Percentiles rank a stretch among this genome's conserved stretches.
These are phyloP conservation scores for Apiospora aurea DNA, from an alignment of 2,329 filamentous ascomycete genomes.

Conservation along the genomic window DNA sequence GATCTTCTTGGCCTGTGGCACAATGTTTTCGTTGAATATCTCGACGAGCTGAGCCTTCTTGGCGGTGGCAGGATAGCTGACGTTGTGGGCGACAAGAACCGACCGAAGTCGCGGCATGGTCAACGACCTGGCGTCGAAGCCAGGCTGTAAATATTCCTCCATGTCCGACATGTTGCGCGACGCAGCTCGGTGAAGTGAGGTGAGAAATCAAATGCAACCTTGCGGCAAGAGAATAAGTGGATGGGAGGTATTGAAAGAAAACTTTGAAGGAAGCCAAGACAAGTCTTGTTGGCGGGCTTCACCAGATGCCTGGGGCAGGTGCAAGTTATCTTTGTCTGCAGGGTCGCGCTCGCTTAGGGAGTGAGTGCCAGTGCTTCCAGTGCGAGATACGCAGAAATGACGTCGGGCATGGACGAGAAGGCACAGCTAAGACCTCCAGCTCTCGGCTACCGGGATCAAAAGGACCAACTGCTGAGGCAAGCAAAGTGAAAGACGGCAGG, in stretches of 20 bases:
- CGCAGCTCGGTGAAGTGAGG: not conserved
- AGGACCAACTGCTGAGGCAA: not conserved
- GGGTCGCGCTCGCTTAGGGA: not conserved
- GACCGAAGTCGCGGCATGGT: conserved; percentile 89
- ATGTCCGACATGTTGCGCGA: conserved; percentile 63
- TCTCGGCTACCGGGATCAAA: conserved; percentile 7
- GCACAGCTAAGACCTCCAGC: not conserved
- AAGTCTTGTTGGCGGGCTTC: not conserved
- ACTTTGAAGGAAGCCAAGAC: conserved; percentile 2
- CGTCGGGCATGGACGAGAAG: conserved; percentile 4
- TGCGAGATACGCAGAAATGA: not conserved
- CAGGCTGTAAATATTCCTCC: conserved; percentile 86
- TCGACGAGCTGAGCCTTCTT: conserved; percentile 91
- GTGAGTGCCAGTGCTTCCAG: not conserved
- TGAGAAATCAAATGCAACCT: not conserved
- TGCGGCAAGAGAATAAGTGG: not conserved
- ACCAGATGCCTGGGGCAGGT: conserved; percentile 1
- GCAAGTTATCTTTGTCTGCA: conserved; percentile 10
- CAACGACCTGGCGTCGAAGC: conserved; percentile 82
- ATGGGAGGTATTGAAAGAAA: not conserved
- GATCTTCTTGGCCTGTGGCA: conserved; percentile 80
- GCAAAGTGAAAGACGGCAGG: conserved; percentile 1
- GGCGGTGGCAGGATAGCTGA: conserved; percentile 84
- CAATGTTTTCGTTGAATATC: conserved; percentile 80
- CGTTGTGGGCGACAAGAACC: conserved; percentile 87